These are phyloP conservation scores for Hemileia vastatrix DNA, from an alignment of 1,284 basidiomycete species.

Conservation along the genomic window DNA sequence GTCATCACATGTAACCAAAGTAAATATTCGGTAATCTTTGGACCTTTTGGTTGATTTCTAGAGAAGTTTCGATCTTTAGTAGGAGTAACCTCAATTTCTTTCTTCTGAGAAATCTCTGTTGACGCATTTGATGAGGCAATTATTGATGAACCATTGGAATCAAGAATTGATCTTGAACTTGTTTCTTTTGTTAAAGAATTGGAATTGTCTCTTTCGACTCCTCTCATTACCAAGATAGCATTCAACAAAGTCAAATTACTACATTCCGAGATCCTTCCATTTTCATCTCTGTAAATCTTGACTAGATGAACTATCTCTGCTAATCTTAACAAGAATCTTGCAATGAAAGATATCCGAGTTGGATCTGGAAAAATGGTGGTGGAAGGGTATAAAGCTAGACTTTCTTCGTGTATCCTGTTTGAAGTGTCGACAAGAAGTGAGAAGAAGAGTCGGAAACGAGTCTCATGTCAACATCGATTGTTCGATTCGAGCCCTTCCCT, in stretches of 20 bases:
- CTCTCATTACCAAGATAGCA: constrained; percentile 65
- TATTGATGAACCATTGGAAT: no score
- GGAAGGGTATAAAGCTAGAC: neutral
- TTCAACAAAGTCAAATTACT: constrained; percentile 85
- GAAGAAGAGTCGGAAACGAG: neutral
- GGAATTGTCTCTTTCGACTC: no score
- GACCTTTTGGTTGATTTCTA: no score
- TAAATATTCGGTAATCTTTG: no score
- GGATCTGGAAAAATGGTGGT: constrained; percentile 50
- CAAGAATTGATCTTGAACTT: no score
- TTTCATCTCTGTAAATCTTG: constrained; percentile 53
- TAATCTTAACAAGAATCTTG: constrained; percentile 62
- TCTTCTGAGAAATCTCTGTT: no score
- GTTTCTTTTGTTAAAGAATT: no score
- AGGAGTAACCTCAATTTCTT: no score
- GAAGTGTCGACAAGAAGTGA: no score
- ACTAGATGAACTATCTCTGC: constrained; percentile 55
- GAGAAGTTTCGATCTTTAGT: no score
- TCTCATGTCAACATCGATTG: neutral
- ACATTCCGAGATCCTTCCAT: constrained; percentile 52
- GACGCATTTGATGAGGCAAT: no score
- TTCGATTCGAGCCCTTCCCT: neutral
- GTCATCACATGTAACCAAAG: constrained; percentile 72
- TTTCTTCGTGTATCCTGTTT: neutral
- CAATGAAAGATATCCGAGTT: constrained; percentile 59